Percentiles rank a stretch among this genome's conserved stretches.
phyloP scores from a whole-genome alignment of 192 early-diverging fungal species.

The Allomyces macrogynus region DNA sequence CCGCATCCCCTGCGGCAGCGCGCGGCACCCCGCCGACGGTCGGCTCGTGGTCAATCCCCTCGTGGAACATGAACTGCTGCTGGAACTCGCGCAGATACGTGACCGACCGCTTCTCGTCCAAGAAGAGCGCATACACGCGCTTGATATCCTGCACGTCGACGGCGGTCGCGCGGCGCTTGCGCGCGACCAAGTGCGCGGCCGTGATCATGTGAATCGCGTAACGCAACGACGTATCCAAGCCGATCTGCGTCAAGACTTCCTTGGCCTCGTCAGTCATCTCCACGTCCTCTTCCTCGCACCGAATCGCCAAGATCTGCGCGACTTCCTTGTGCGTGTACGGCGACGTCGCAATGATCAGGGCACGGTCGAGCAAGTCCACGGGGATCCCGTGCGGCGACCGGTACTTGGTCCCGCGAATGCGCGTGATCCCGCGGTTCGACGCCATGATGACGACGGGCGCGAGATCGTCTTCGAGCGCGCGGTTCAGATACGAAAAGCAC shows the following conservation, averaged over 20 bases:
- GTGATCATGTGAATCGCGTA: conserved; percentile 95
- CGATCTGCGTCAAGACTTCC: conserved; percentile 71
- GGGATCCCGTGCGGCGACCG: conserved; percentile 93
- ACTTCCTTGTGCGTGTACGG: conserved; percentile 73
- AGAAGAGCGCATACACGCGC: conserved; percentile 80
- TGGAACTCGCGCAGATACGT: conserved; percentile 88
- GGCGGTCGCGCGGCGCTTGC: conserved; percentile 63
- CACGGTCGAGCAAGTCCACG: conserved; percentile 81
- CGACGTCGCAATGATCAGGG: conserved; percentile 83
- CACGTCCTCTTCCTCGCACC: conserved; percentile 87
- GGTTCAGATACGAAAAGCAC: conserved; percentile 96
- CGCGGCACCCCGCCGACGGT: no score
- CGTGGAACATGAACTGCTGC: conserved; percentile 84
- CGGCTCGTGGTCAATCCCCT: conserved; percentile 5
- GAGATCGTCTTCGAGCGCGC: conserved; percentile 87
- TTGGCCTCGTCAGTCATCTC: conserved; percentile 70
- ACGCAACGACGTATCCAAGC: conserved; percentile 76
- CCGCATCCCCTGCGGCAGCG: no score
- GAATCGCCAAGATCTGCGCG: conserved; percentile 68
- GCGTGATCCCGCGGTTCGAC: conserved; percentile 88
- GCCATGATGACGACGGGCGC: conserved; percentile 99
- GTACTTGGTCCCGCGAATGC: conserved; percentile 91
- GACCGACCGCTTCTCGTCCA: conserved; percentile 91
- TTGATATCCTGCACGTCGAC: conserved; percentile 91
- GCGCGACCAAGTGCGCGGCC: conserved; percentile 70